Base-by-base conservation (phyloP, 345 rosid genomes). In the Erysimum cheiranthoides region DNA sequence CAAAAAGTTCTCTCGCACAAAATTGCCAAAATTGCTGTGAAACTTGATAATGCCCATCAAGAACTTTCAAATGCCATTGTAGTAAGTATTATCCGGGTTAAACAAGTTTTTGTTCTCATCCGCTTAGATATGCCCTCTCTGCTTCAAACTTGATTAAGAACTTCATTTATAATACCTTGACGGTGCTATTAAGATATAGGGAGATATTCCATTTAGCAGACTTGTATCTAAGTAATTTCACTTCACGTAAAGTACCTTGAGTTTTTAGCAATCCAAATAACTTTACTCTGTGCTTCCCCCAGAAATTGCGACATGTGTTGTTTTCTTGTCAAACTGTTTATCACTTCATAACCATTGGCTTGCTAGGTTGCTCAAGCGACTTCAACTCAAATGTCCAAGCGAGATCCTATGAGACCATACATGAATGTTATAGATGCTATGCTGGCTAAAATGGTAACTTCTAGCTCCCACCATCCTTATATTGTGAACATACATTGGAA, bases 351-450 rank as follows among this genome's bases (percentile, higher is more conserved):
- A 53, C 50, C 14, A 43, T 66, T 84, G n/a, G 59, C 75, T 78
- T 61, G 56, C 61, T 82, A 96, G 99, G 95, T 96, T 78, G 96
- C 99, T 82, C 98, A 93, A 82, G 97, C 99, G 64, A 96, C 99
- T 69, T 96, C 99, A 46, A 93, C 89, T 68, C 99, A 96, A 80
- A 93, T 96, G 98, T 93, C 99, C 75, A 96, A 89, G 86, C 97
- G 96, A 39, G 99, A 96, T 84, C 96, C 98, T 53, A 82, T 96
- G 86, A 87, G 98, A 72, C 96, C 96, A 30, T 93, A 87, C 87
- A 96, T 96, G 99, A 82, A 87, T 83, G 93, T 93, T 70, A 96
- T 96, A 75, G 98, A 91, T 79, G 80, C 83, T 60, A 93, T 96
- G 99, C 85, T 91, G 54, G 70, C 84, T 70, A 85, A 87, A 80